Evolutionary conservation across 805 yeast species (phyloP), one percentile per base, ranked within the genome.

Genomic region (Kluyveromyces dobzhanskii): DNA sequence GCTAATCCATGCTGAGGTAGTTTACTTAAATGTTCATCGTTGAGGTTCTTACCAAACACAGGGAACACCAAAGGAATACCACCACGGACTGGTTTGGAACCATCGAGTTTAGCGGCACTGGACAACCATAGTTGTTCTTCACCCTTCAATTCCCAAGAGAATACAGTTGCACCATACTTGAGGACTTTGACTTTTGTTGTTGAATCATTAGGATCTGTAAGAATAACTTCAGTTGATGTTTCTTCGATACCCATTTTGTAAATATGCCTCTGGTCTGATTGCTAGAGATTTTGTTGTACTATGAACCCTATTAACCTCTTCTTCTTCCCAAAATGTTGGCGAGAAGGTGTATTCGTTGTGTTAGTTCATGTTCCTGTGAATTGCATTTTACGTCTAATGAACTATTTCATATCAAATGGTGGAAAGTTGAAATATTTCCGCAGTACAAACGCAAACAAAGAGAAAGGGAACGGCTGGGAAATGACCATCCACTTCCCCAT

Each of bases 1-100:
- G 95, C 98, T 65, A 92, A 84, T 1, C 98, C 98, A 58, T 92
- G 98, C 65, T 92, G 97, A 14, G 97, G 97, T 47, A 92, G 72
- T 26, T 71, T 59, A 37, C 67, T 69, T 29, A 87, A 75, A 27
- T 66, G 64, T 3, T 84, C 83, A 40, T 66, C 70, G 6, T 73
- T 69, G 24, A 70, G 67, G 47, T 78, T 61, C 48, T 77, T 87
- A 43, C 98, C 97, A 53, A 84, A 84, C 1, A 81, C 85, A 2
- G 98, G 98, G 71, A 92, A 92, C 7, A 90, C 97, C 17, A 92
- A 67, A 10, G 98, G 98, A 38, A 92, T 85, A 37, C 98, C 98
- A 47, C 98, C 98, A 59, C 98, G 76, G 14, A 92, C 97, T 1
- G 98, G 94, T 56, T 82, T 84, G 32, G 90, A 65, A 9, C 97